Base-by-base conservation (phyloP, 176 grass and related monocot species). In the Leersia perrieri region DNA sequence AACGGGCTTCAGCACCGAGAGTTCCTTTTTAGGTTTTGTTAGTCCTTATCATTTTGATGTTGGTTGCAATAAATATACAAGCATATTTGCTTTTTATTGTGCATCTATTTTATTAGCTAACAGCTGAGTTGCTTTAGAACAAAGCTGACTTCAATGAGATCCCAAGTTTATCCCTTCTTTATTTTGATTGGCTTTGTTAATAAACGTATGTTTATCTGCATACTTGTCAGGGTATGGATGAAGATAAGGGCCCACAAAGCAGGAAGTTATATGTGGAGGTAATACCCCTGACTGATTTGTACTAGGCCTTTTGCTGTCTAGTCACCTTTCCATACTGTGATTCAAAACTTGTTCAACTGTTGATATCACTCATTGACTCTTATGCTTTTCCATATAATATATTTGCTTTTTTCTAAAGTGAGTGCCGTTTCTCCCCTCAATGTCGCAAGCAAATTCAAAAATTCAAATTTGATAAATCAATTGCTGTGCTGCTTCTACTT, bases 251-350 rank as follows among this genome's bases (percentile, higher is more conserved):
- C 42, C 97, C 97, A 77, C 97, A 93, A 84, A 93, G 91, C 69
- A 96, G 97, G 87, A 99, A 99, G 71, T 82, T 99, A 77, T 99
- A 99, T 77, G 84, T 96, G 36, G 91, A 99, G 97, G 97, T 99
- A 96, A 39, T 70, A 42, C 13, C 69, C 64, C 67, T 83, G 70
- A 72, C 39, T 7, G 22, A 7, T n/a, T 47, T 81, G 20, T 64
- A 29, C n/a, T 34, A 11, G 25, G 35, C 7, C 4, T 55, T 34
- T 28, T 58, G 0, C 13, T 11, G n/a, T 14, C 11, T 62, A 20
- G 44, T 60, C 10, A 29, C 18, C 9, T 25, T 60, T 34, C 9
- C 40, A 1, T 40, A 34, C 57, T 32, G 10, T 70, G 41, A 11
- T 32, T 44, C 14, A 63, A 65, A 73, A 23, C 33, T 7, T 58